Base-by-base conservation (phyloP, 2,329 filamentous ascomycete species). In the Scytalidium lignicola region DNA sequence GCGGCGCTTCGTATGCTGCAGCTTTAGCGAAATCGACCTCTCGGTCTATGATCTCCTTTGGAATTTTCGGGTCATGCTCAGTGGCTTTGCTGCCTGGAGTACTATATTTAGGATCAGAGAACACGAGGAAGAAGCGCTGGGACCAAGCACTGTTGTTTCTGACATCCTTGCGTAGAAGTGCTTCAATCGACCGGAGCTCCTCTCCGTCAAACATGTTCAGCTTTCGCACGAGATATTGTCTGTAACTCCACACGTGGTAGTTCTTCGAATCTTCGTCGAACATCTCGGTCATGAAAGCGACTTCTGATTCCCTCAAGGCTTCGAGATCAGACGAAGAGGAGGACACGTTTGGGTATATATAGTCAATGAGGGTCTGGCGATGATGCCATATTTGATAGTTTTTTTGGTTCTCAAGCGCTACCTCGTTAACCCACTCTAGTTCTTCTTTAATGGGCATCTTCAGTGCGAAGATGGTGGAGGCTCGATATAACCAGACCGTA, bases 381-480 rank as follows among this genome's bases (percentile, higher is more conserved):
- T 85, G 82, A 65, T 86, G 82, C 88, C 93, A 99, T 67, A 99
- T 99, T 71, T 99, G 93, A 72, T 99, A 99, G 72, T 97, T 99
- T 70, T 99, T 99, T 62, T 95, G 83, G 66, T 96, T 86, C 50
- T 81, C 76, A 46, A 95, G 74, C 10, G 92, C 88, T 22, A 93
- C 83, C 10, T 82, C 74, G 68, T 96, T 95, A 46, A 99, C 76
- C 90, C 92, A 99, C 41, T 74, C 72, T 43, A 96, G 75, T 68
- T 99, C 93, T 2, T 55, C 48, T 6, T 39, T 15, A 2, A 65
- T 50, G 10, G 57, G 50, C 7, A 46, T 54, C 17, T 54, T 52
- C 21, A 95, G 74, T 2, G 80, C 75, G 55, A 85, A 79, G 44
- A 97, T 71, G 47, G 86, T 87, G 62, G 85, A 82, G 58, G 91